Base-by-base conservation (phyloP, 1,284 basidiomycete genomes). In the Puccinia polysora region DNA sequence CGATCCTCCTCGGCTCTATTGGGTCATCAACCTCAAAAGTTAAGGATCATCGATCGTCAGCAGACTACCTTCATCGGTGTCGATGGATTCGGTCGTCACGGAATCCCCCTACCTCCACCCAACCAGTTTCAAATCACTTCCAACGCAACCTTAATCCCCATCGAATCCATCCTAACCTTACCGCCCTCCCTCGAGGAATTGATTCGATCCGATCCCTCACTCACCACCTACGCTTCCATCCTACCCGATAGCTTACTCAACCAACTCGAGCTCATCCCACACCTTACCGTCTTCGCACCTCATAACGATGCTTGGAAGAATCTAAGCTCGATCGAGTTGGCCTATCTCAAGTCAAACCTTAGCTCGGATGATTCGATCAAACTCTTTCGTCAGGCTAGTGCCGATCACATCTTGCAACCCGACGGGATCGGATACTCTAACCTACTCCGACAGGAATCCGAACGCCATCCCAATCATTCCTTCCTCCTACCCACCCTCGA, bases 231-330 rank as follows among this genome's bases (percentile, higher is more conserved):
- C 23, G 70, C 77, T 1, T 74, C 78, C 77, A 74, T 80, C 56
- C 65, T 80, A 55, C 62, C 77, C 85, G n/a, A 60, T 0, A 69
- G 73, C 0, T 36, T 76, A 2, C 73, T 77, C 53, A 65, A 75
- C 45, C 75, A 75, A 50, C 73, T 76, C n/a, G 70, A 55, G 10
- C 74, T 15, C 63, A 77, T 73, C 0, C 82, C 90, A 0, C 87
- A 89, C 77, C 81, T 96, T 38, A 97, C 95, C 0, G 77, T 98
- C 43, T 99, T 99, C 80, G 84, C 96, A 1, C 95, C 96, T 0
- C 83, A 88, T 15, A 86, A 96, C 77, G 81, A 84, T 28, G 94
- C 96, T 10, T 97, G 83, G 87, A 86, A 82, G 84, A 55, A 40
- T n/a, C 55, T 72, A 28, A 56, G 81, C 67, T 82, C 82, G 25